A percentile compares a stretch with the other conserved stretches of the same genome.
These are phyloP conservation scores for Paraglomus brasilianum DNA, from an alignment of 192 early-diverging fungal species.

Conservation along the genomic window DNA sequence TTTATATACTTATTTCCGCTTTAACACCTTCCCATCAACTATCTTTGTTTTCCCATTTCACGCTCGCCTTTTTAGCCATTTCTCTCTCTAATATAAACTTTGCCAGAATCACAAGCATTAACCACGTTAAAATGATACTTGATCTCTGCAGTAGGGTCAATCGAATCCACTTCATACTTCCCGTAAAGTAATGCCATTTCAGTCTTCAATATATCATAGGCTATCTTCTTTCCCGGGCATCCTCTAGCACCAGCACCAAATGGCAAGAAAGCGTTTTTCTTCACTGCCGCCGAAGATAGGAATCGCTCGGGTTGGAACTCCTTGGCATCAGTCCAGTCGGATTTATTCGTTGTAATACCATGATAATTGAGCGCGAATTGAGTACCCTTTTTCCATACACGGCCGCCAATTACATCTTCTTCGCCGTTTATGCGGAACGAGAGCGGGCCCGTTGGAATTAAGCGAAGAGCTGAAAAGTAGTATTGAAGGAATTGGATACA, in stretches of 20 bases:
- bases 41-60: too few relatives aligned
- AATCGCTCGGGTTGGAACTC: constrained; percentile 16
- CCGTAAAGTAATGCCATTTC: background rate
- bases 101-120: background rate
- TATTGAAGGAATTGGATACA: too few relatives aligned
- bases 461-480: background rate
- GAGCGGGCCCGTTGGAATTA: background rate
- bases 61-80: too few relatives aligned
- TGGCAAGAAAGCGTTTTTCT: constrained; percentile 20
- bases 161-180: background rate
- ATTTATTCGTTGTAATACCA: background rate
- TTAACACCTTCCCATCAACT: too few relatives aligned
- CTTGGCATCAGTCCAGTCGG: background rate
- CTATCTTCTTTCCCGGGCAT: constrained; percentile 6
- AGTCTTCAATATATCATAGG: background rate
- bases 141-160: background rate
- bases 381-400: background rate
- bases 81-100: constrained; percentile 11
- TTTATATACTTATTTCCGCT: too few relatives aligned
- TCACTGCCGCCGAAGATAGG: background rate
- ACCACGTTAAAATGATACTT: background rate
- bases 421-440: background rate
- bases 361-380: background rate
- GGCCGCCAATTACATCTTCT: background rate
- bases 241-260: background rate